Base-by-base conservation (phyloP, 1,284 basidiomycete species). In the Moesziomyces parantarcticus region DNA sequence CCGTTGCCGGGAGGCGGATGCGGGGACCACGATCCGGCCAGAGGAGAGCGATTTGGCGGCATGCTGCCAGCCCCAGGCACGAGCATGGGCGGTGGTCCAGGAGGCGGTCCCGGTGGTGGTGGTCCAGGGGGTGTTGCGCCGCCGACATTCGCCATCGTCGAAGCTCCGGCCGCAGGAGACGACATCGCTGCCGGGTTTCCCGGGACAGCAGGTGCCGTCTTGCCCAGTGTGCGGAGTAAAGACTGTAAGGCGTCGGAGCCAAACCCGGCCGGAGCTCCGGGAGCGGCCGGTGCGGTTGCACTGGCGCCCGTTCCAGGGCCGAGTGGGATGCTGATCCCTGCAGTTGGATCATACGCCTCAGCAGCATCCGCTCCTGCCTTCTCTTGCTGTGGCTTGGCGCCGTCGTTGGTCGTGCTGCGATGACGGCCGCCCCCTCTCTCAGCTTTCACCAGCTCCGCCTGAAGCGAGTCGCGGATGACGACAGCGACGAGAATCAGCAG, bases 401-500 rank as follows among this genome's bases (percentile, higher is more conserved):
- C 51, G 8, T 68, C 65, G 11, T 58, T 58, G 20, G 65, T 68
- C 10, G 25, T 25, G 32, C 65, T 68, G 20, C 65, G 50, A 5
- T 58, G 55, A 7, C 55, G 59, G 18, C 39, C 45, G 22, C 32
- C 34, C 22, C 41, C 45, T 25, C 45, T 48, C 39, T 58, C 66
- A 25, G 60, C 64, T 20, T 55, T 64, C 0, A 45, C 44, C 46
- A 66, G 50, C 40, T 72, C 65, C 2, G 34, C 25, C 25, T 69
- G 58, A 20, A 76, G 26, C 22, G 77, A 60, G 29, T 71, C 76
- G n/a, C 61, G 65, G 40, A 75, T 66, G 7, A 81, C 61, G 9
- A 81, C 79, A 4, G 75, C 77, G 2, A 75, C 78, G 25, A 81
- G 57, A 20, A 81, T 41, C n/a, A 81, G 66, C 50, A 79, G 26